Conservation (phyloP, 1,139 yeast species). For the Yamadazyma jaroonii region DNA sequence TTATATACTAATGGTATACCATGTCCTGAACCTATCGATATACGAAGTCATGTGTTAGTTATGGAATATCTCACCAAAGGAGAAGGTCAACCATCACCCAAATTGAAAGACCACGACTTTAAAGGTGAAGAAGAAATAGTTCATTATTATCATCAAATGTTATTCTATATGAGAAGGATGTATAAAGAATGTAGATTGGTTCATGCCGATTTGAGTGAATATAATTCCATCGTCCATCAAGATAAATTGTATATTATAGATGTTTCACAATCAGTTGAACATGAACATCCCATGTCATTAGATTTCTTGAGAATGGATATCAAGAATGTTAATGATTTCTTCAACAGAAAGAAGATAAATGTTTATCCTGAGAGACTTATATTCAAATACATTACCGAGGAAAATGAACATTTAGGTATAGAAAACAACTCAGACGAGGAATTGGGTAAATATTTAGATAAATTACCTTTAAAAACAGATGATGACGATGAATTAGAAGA, state of each 20-base stretch:
- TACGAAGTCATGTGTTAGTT: constrained; percentile 85
- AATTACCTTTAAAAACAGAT: constrained; percentile 52
- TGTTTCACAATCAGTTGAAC: constrained; percentile 97
- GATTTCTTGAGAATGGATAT: constrained; percentile 97
- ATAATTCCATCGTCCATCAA: constrained; percentile 86
- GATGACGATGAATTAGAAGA: constrained; percentile 61
- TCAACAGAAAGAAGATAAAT: constrained; percentile 63
- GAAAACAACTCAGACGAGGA: constrained; percentile 41
- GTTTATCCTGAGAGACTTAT: constrained; percentile 80
- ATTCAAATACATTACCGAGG: constrained; percentile 65
- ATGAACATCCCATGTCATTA: constrained; percentile 95
- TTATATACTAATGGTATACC: constrained; percentile 77
- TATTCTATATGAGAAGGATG: constrained; percentile 81
- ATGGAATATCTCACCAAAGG: constrained; percentile 90
- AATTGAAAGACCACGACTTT: constrained; percentile 76
- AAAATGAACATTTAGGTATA: constrained; percentile 35
- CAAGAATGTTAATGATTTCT: constrained; percentile 89
- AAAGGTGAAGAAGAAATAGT: constrained; percentile 62
- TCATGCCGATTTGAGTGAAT: constrained; percentile 96
- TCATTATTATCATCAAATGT: constrained; percentile 70
- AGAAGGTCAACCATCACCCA: constrained; percentile 82
- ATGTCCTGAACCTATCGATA: constrained; percentile 86
- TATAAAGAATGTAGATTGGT: constrained; percentile 87
- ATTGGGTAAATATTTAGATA: constrained; percentile 35
- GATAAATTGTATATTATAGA: constrained; percentile 83